phyloP scores from a whole-genome alignment of 1,284 basidiomycete species.

The Sporisorium iseilematis-ciliati region DNA sequence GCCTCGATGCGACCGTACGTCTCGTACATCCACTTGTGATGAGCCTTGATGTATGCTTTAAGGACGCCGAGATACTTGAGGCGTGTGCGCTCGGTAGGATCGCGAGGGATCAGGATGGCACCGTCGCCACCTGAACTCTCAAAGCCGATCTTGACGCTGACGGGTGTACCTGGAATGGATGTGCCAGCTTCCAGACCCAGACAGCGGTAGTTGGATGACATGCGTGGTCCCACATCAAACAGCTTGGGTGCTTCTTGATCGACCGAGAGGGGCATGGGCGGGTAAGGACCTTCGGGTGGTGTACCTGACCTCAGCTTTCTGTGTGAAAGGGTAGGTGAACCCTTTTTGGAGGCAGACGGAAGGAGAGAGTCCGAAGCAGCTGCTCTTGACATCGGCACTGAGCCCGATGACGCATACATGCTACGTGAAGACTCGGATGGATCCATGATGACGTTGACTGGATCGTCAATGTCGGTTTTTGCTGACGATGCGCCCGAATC shows the following conservation, averaged over 20 bases:
- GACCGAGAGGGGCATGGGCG: conserved; percentile 54
- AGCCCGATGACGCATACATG: conserved; percentile 14
- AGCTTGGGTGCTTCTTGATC: conserved; percentile 48
- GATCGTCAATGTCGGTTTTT: conserved; percentile 23
- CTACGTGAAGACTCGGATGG: conserved; percentile 13
- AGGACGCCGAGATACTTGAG: conserved; percentile 57
- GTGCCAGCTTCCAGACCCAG: conserved; percentile 44
- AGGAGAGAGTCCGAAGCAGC: conserved; percentile 30
- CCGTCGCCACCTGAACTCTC: conserved; percentile 58
- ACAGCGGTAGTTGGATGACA: conserved; percentile 51
- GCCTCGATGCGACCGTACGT: conserved; percentile 56
- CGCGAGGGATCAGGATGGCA: conserved; percentile 57
- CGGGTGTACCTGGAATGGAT: conserved; percentile 38
- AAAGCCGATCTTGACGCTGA: conserved; percentile 51
- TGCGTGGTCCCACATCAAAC: conserved; percentile 60
- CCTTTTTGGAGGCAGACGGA: conserved; percentile 19
- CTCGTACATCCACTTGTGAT: conserved; percentile 55
- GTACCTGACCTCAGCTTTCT: conserved; percentile 40
- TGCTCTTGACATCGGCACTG: conserved; percentile 16
- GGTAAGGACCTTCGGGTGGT: conserved; percentile 42
- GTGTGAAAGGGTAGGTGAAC: conserved; percentile 25
- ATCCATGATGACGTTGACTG: not conserved
- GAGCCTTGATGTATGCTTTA: conserved; percentile 56
- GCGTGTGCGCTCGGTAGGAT: conserved; percentile 53
- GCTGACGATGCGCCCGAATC: conserved; percentile 8